A percentile compares a stretch with the other conserved stretches of the same genome.
phyloP scores from a whole-genome alignment of 106 monocot species.

The Acorus gramineus region DNA sequence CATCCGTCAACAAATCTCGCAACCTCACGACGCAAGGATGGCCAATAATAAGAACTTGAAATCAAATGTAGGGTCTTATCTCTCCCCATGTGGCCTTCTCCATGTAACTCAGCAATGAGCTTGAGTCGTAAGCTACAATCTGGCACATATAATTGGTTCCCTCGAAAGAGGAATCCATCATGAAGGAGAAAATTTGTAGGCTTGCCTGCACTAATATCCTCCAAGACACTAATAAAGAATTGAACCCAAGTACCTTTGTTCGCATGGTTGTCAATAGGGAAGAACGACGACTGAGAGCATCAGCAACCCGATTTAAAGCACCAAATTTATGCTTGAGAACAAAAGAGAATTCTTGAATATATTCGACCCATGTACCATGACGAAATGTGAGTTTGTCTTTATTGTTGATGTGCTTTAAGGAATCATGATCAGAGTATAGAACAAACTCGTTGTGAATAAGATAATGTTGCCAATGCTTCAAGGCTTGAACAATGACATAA shows the following conservation, averaged over 20 bases:
- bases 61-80: background rate
- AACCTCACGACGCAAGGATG: background rate
- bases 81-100: background rate
- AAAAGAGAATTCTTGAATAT: background rate
- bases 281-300: background rate
- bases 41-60: background rate
- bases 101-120: background rate
- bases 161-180: too few relatives aligned
- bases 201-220: background rate
- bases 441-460: background rate
- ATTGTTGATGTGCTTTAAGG: background rate
- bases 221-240: background rate
- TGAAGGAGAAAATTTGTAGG: background rate
- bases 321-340: background rate
- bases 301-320: background rate
- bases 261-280: background rate
- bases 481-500: background rate
- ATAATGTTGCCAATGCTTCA: background rate
- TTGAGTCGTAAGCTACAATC: background rate
- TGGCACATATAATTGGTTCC: background rate
- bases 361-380: background rate
- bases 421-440: background rate
- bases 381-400: background rate
- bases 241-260: background rate
- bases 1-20: background rate